Conservation (phyloP, 306 rosid genomes). For the Oemleria cerasiformis region DNA sequence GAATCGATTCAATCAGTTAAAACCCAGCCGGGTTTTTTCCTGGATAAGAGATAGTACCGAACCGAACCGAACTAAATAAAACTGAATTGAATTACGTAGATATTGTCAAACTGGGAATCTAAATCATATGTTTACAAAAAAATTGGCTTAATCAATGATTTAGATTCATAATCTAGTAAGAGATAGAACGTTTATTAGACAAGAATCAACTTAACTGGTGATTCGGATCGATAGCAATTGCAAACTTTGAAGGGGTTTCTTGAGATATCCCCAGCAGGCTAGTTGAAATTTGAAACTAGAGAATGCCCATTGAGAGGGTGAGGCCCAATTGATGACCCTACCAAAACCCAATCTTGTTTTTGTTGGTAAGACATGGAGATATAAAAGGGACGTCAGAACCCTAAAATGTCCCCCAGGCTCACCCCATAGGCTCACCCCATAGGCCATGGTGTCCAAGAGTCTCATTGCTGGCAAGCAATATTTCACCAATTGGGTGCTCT, state of each 20-base stretch:
- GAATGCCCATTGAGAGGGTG: neutral
- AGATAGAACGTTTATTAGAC: no score
- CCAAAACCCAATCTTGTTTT: slow-evolving; percentile 14
- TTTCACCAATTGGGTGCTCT: slow-evolving; percentile 4
- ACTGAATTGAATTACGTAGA: no score
- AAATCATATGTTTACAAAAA: no score
- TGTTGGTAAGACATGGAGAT: slow-evolving; percentile 27
- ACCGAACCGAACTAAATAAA: no score
- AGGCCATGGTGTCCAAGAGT: slow-evolving; percentile 20
- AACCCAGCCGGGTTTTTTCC: no score
- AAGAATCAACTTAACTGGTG: no score
- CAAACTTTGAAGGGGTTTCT: neutral
- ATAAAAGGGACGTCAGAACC: slow-evolving; percentile 28
- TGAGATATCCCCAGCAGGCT: neutral
- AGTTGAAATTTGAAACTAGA: neutral
- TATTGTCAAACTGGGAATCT: no score
- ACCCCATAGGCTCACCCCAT: slow-evolving; percentile 9
- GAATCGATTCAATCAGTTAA: no score
- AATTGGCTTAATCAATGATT: no score
- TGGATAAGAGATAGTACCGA: no score
- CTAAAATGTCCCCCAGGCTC: slow-evolving; percentile 25
- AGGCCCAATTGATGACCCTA: slow-evolving; percentile 40
- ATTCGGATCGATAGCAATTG: neutral
- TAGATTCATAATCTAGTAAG: no score
- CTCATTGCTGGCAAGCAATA: slow-evolving; percentile 33